A percentile compares a stretch with the other conserved stretches of the same genome.
Evolutionary conservation across 352 stramenopile species (phyloP).

Genomic region (Phytophthora capsici): DNA sequence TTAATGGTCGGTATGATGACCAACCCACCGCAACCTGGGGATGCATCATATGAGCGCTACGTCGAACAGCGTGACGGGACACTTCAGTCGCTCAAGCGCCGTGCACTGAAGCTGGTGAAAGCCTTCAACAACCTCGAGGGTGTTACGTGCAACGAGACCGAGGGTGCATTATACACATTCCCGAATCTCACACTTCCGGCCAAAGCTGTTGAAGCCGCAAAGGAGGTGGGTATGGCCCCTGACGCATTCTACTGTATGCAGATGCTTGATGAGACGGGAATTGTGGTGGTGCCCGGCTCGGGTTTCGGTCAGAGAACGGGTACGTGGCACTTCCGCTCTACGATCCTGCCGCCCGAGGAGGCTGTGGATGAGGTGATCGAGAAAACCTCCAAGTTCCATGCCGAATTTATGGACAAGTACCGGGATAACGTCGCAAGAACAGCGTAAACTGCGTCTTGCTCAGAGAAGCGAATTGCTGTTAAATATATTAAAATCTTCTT

Average conservation of each 20-base stretch:
- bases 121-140: constrained; percentile 97
- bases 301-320: constrained; percentile 97
- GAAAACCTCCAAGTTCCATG: constrained; percentile 95
- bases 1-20: constrained; percentile 99
- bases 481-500: constrained; percentile 10
- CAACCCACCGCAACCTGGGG: constrained; percentile 91
- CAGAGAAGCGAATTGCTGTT: constrained; percentile 3
- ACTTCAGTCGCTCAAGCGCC: constrained; percentile 94
- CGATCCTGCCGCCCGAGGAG: constrained; percentile 97
- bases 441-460: not conserved
- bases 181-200: constrained; percentile 92
- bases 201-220: constrained; percentile 86
- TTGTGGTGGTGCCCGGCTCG: constrained; percentile 98
- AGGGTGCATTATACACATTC: constrained; percentile 99
- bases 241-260: constrained; percentile 98
- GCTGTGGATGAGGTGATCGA: constrained; percentile 95
- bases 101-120: constrained; percentile 92
- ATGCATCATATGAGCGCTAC: constrained; percentile 92
- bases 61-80: constrained; percentile 92
- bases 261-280: constrained; percentile 96
- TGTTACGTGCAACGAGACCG: constrained; percentile 96
- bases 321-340: constrained; percentile 99
- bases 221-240: constrained; percentile 77
- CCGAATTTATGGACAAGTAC: constrained; percentile 96
- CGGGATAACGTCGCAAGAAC: constrained; percentile 44